These are phyloP conservation scores for Colletotrichum neosansevieriae DNA, from an alignment of 2,329 filamentous ascomycete genomes.

Conservation along the genomic window DNA sequence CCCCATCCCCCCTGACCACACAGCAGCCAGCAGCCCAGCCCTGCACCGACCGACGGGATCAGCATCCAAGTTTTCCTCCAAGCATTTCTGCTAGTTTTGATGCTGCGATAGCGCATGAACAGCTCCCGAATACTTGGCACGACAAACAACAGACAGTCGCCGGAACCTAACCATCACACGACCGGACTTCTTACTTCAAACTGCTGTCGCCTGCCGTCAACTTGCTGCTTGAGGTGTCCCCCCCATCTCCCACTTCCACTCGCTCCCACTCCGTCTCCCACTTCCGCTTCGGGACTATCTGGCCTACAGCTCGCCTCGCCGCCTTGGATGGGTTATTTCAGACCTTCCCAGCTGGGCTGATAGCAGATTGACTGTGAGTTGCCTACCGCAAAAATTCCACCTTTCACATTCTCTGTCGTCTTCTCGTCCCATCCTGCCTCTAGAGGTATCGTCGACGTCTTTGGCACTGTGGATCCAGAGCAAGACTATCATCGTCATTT, in stretches of 20 bases:
- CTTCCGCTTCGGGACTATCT: slow-evolving; percentile 28
- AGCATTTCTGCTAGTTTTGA: slow-evolving; percentile 20
- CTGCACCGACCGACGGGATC: slow-evolving; percentile 32
- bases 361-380: slow-evolving; percentile 32
- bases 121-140: slow-evolving; percentile 14
- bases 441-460: slow-evolving; percentile 2
- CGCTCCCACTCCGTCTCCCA: slow-evolving; percentile 22
- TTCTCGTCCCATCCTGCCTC: background rate
- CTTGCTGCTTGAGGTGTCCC: slow-evolving; percentile 20
- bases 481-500: slow-evolving; percentile 24
- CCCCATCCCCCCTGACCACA: slow-evolving; percentile 23
- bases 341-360: slow-evolving; percentile 25
- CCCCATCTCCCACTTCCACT: slow-evolving; percentile 2
- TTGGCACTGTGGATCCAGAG: slow-evolving; percentile 18
- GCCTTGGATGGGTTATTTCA: slow-evolving; percentile 31
- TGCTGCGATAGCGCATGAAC: slow-evolving; percentile 28
- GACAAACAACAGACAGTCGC: slow-evolving; percentile 7
- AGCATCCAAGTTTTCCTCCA: slow-evolving; percentile 36
- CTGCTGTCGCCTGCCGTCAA: background rate
- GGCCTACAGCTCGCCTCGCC: slow-evolving; percentile 37
- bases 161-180: slow-evolving; percentile 7
- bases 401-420: background rate
- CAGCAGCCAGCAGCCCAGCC: background rate
- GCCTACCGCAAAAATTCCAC: background rate
- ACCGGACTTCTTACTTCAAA: background rate